Evolutionary conservation across 2,329 filamentous ascomycete species (phyloP).

Genomic region (Sporothrix globosa): DNA sequence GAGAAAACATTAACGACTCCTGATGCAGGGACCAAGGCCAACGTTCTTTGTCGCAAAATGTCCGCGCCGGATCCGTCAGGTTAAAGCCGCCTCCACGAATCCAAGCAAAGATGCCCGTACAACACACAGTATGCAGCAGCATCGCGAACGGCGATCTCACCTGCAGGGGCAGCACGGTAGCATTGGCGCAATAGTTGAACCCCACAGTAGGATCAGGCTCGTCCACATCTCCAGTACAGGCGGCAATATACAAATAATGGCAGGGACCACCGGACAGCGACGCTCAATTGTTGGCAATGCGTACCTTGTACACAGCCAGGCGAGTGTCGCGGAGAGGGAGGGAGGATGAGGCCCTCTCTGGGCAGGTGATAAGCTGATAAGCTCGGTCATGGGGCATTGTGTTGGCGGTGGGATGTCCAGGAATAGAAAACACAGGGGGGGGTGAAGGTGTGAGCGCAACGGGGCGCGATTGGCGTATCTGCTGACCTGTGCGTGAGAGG

Average conservation of each 20-base stretch:
- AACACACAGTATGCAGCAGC: constrained; percentile 5
- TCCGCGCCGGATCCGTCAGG: constrained; percentile 12
- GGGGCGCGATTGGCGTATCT: constrained; percentile 27
- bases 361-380: constrained; percentile 31
- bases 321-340: neutral
- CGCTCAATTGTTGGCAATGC: no score
- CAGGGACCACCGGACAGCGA: neutral
- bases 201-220: neutral
- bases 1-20: neutral
- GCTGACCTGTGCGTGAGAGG: neutral
- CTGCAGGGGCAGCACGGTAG: constrained; percentile 13
- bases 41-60: neutral
- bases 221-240: neutral
- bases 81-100: neutral
- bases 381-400: constrained; percentile 28
- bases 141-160: constrained; percentile 6
- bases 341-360: neutral
- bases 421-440: constrained; percentile 22
- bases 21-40: neutral
- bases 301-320: neutral
- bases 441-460: constrained; percentile 28
- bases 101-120: neutral
- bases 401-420: constrained; percentile 15
- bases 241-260: neutral
- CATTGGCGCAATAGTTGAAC: neutral